These are phyloP conservation scores for Puya raimondii DNA, from an alignment of 176 grass and related monocot species.

Conservation along the genomic window DNA sequence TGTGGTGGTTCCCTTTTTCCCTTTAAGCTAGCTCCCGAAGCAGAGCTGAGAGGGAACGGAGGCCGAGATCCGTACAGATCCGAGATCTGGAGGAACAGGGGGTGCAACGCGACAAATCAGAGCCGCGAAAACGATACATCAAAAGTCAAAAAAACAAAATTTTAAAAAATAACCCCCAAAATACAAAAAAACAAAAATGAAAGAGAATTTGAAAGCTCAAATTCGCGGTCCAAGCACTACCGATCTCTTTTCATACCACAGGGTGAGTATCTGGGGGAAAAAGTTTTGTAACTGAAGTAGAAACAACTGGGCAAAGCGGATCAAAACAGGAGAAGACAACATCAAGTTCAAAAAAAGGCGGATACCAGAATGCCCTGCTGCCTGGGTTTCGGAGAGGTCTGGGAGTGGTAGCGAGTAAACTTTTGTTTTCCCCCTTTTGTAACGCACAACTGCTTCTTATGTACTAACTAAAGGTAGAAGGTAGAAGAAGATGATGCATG, in stretches of 20 bases:
- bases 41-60: background rate
- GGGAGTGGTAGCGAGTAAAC: too few species aligned
- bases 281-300: background rate
- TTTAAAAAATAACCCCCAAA: background rate
- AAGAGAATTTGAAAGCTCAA: background rate
- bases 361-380: too few species aligned
- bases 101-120: background rate
- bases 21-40: conserved; percentile 15
- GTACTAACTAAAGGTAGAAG: too few species aligned
- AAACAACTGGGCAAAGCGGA: background rate
- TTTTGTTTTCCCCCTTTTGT: too few species aligned
- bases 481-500: too few species aligned
- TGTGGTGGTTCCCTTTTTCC: conserved; percentile 5
- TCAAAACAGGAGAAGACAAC: background rate
- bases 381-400: too few species aligned
- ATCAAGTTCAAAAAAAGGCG: too few species aligned
- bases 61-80: background rate
- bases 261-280: background rate
- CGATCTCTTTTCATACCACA: background rate
- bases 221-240: background rate
- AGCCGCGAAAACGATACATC: background rate
- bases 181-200: background rate
- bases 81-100: background rate
- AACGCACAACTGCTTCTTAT: too few species aligned
- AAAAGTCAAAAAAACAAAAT: background rate